Evolutionary conservation across 2,329 filamentous ascomycete species (phyloP).

Genomic region (Talaromyces sp.): DNA sequence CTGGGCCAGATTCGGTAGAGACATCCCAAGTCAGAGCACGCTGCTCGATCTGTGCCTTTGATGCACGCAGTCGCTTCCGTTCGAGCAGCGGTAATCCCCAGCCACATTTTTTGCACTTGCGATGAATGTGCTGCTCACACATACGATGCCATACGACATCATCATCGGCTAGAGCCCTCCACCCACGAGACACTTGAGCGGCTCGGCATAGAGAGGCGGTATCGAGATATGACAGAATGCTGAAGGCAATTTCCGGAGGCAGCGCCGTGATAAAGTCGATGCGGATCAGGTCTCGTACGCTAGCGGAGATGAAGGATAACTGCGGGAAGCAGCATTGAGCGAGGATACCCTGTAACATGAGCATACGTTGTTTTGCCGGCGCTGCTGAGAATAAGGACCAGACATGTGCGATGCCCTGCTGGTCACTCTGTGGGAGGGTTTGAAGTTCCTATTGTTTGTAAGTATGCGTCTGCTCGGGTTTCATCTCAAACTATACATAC

Average conservation of each 20-base stretch:
- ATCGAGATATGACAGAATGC: slow-evolving; percentile 87
- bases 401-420: slow-evolving; percentile 92
- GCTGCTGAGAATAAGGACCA: slow-evolving; percentile 98
- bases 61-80: slow-evolving; percentile 76
- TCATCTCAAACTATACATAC: slow-evolving; percentile 44
- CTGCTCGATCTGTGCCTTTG: slow-evolving; percentile 77
- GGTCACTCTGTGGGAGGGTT: slow-evolving; percentile 72
- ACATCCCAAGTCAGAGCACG: slow-evolving; percentile 54
- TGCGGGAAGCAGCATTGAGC: slow-evolving; percentile 97
- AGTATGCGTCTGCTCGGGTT: not conserved
- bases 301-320: slow-evolving; percentile 83
- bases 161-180: slow-evolving; percentile 88
- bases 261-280: slow-evolving; percentile 93
- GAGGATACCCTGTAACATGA: slow-evolving; percentile 95
- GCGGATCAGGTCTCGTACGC: slow-evolving; percentile 89
- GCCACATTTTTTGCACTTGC: slow-evolving; percentile 90
- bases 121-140: slow-evolving; percentile 94
- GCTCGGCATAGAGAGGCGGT: slow-evolving; percentile 93
- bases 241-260: slow-evolving; percentile 84
- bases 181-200: slow-evolving; percentile 83
- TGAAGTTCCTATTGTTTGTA: slow-evolving; percentile 62
- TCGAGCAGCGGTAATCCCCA: slow-evolving; percentile 91
- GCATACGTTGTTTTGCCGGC: slow-evolving; percentile 83
- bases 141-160: slow-evolving; percentile 97
- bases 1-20: slow-evolving; percentile 26